These are phyloP conservation scores for Medicago ruthenica DNA, from an alignment of 306 rosid species.

Conservation along the genomic window DNA sequence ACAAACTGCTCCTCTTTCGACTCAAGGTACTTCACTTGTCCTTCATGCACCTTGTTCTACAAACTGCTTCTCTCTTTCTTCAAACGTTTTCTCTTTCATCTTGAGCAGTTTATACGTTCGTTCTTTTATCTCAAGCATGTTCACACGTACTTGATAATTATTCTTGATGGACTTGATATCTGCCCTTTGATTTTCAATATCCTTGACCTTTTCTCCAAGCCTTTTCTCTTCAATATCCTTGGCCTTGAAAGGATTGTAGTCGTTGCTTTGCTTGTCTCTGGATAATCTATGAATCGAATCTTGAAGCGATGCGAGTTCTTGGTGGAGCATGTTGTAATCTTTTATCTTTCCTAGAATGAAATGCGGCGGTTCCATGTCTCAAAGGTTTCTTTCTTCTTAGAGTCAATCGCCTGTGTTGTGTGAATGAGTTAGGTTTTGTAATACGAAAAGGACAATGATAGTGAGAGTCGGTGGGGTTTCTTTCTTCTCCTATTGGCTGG, in stretches of 20 bases:
- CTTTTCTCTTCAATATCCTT: constrained; percentile 5
- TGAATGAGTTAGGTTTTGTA: too few relatives aligned
- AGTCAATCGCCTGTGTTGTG: too few relatives aligned
- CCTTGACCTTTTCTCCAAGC: not conserved
- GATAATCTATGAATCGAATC: constrained; percentile 7
- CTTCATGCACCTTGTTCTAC: too few relatives aligned
- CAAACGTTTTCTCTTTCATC: constrained; percentile 1
- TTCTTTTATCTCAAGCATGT: not conserved
- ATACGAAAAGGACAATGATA: too few relatives aligned
- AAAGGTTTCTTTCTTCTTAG: not conserved
- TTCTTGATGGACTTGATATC: not conserved
- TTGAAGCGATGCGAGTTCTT: constrained; percentile 39
- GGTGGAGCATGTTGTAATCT: constrained; percentile 3
- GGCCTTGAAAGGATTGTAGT: constrained; percentile 19
- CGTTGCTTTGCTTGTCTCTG: constrained; percentile 5
- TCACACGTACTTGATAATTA: not conserved
- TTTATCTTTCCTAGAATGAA: constrained; percentile 3
- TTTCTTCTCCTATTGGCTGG: too few relatives aligned
- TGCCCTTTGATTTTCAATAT: not conserved
- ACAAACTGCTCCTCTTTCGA: too few relatives aligned
- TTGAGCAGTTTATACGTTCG: not conserved
- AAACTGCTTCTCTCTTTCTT: not conserved
- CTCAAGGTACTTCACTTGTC: too few relatives aligned
- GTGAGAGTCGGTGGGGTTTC: too few relatives aligned
- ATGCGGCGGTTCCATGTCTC: not conserved